These are phyloP conservation scores for Alternaria novae-zelandiae DNA, from an alignment of 2,329 filamentous ascomycete genomes.

Conservation along the genomic window DNA sequence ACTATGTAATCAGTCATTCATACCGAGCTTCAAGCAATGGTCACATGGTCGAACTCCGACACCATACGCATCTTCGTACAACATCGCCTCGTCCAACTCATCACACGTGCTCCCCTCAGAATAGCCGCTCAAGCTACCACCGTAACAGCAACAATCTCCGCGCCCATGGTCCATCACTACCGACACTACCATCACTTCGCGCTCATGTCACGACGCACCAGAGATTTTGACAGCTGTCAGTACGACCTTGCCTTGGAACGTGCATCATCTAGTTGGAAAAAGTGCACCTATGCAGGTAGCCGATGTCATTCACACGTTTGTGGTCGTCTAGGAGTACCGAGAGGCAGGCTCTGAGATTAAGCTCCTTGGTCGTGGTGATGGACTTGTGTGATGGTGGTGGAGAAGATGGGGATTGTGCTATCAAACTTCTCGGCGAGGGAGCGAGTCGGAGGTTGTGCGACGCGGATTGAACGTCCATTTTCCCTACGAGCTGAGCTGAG, in stretches of 20 bases:
- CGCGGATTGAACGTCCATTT: not conserved
- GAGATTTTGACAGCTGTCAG: slow-evolving; percentile 13
- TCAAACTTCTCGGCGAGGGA: not conserved
- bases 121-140: not conserved
- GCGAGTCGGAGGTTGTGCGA: slow-evolving; percentile 1
- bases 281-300: slow-evolving; percentile 1
- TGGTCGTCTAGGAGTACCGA: not conserved
- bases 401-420: not conserved
- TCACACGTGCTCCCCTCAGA: not conserved
- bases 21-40: not conserved
- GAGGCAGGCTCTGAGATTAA: not conserved
- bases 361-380: not conserved
- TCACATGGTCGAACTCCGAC: not conserved
- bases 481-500: not conserved
- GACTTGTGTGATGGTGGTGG: not conserved
- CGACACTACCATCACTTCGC: not conserved
- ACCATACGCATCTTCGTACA: not conserved
- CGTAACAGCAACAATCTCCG: not conserved
- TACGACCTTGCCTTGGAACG: not conserved
- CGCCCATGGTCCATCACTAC: not conserved
- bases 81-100: not conserved
- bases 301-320: slow-evolving; percentile 13
- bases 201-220: not conserved
- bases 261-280: not conserved
- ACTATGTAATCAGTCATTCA: not conserved